A percentile compares a stretch with the other conserved stretches of the same genome.
Evolutionary conservation across 495 filamentous ascomycete species (phyloP).

Genomic region (Hyaloscypha bicolor): DNA sequence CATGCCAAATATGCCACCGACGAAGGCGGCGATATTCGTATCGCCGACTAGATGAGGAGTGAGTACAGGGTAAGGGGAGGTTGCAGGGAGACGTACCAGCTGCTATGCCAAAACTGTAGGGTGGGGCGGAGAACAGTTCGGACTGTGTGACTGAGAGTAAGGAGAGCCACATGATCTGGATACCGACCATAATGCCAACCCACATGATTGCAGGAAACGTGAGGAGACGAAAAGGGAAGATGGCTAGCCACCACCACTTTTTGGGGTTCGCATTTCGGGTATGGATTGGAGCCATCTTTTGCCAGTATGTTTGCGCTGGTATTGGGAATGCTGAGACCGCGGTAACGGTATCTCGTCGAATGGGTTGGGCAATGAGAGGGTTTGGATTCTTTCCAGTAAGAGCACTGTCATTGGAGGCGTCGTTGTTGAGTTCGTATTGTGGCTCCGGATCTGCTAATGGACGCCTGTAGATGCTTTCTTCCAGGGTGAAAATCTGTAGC

Average conservation of each 20-base stretch:
- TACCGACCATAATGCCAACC: constrained; percentile 41
- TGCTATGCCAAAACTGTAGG: constrained; percentile 44
- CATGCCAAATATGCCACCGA: constrained; percentile 43
- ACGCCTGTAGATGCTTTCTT: constrained; percentile 44
- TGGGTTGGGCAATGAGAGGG: neutral
- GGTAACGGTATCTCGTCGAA: neutral
- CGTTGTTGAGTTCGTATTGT: neutral
- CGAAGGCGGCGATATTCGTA: constrained; percentile 42
- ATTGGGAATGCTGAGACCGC: neutral
- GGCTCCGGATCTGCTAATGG: neutral
- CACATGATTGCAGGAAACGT: constrained; percentile 44
- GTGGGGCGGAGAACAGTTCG: constrained; percentile 37
- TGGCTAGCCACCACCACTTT: constrained; percentile 35
- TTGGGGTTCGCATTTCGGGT: constrained; percentile 28
- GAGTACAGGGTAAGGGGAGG: neutral
- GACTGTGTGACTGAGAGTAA: constrained; percentile 42
- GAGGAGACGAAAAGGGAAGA: constrained; percentile 38
- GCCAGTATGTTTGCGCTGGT: constrained; percentile 14
- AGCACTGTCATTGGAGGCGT: neutral
- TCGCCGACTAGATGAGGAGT: constrained; percentile 34
- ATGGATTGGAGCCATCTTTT: constrained; percentile 24
- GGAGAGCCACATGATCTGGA: constrained; percentile 40
- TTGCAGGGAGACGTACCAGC: constrained; percentile 12
- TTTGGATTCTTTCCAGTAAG: neutral
- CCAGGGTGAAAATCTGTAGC: constrained; percentile 43